Evolutionary conservation across 352 stramenopile genomes (phyloP).

Genomic region (Globisporangium perplexum): DNA sequence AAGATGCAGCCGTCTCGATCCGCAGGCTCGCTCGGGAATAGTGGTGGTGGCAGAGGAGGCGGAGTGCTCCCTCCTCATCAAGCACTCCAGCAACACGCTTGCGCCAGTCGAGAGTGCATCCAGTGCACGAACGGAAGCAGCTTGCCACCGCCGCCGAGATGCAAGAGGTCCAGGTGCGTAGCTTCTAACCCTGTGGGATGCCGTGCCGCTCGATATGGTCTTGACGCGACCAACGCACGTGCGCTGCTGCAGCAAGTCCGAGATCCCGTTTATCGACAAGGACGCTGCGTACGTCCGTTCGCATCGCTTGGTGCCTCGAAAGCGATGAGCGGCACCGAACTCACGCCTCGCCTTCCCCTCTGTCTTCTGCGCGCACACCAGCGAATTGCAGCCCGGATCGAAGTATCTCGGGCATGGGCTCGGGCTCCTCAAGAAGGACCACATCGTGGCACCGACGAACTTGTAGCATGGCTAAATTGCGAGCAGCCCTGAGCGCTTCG

Average conservation of each 20-base stretch:
- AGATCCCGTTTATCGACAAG: constrained; percentile 7
- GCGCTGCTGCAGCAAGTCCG: constrained; percentile 1
- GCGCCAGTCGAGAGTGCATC: constrained; percentile 52
- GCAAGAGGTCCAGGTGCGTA: constrained; percentile 8
- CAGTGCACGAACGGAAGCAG: constrained; percentile 27
- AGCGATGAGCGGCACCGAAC: neutral
- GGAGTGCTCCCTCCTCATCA: too few relatives aligned
- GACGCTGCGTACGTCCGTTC: constrained; percentile 6
- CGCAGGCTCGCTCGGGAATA: constrained; percentile 4
- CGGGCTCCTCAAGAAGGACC: constrained; percentile 71
- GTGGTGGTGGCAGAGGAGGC: too few relatives aligned
- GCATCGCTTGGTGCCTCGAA: neutral
- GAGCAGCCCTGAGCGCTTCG: too few relatives aligned
- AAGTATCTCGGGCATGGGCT: constrained; percentile 76
- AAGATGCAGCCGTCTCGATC: constrained; percentile 22
- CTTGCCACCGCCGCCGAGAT: neutral
- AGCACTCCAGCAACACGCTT: constrained; percentile 1
- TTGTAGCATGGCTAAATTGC: constrained; percentile 13
- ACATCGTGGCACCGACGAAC: constrained; percentile 42
- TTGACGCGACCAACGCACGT: neutral
- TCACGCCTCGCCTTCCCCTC: neutral
- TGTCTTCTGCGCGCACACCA: constrained; percentile 4
- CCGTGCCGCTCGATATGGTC: neutral
- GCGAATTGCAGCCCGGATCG: constrained; percentile 39
- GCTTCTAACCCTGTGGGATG: neutral